Evolutionary conservation across 148 eudicot genomes (phyloP), one percentile per base, ranked within the genome.

Genomic region (Chenopodium quinoa): DNA sequence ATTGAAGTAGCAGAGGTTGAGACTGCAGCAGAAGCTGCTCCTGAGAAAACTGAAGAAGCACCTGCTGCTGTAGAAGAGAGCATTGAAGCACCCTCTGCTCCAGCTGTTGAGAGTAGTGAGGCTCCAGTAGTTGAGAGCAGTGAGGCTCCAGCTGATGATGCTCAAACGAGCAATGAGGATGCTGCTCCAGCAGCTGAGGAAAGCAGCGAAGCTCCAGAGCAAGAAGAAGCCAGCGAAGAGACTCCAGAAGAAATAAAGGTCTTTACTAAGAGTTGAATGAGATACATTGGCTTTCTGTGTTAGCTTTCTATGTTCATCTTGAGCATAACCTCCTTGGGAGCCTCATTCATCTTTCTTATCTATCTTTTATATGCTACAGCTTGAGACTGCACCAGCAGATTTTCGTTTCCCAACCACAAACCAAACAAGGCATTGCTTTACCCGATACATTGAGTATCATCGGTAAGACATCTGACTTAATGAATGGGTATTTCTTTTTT

Each of bases 341-440:
- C 46, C 25, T 60, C 31, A 16, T 1, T 76, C 50, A 46, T 13
- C 75, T 23, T 76, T 75, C 81, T 83, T 44, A 83, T 79, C 64
- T 65, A 56, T 5, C 22, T 64, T 77, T 46, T 75, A 44, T 67
- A 44, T 67, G 76, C 75, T 84, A 74, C 83, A 93, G 97, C 89
- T 95, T 81, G 98, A 92, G 86, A 95, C 97, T 67, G 97, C 97
- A 76, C 98, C 98, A 67, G 97, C 93, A 69, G 98, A 95, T 86
- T 95, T 88, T 71, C 97, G 97, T 64, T 95, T 95, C 90, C 98
- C 97, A 27, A 95, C 98, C 56, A 95, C 98, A 9, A 95, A 95
- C 88, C 98, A 95, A 82, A 88, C 93, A 64, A 89, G 98, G 88
- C 97, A 95, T 83, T 95, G 97, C 89, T 95, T 95, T 82, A 92